A percentile compares a stretch with the other conserved stretches of the same genome.
Evolutionary conservation across 2,329 filamentous ascomycete species (phyloP).

Genomic region (Diaporthe caulivora): DNA sequence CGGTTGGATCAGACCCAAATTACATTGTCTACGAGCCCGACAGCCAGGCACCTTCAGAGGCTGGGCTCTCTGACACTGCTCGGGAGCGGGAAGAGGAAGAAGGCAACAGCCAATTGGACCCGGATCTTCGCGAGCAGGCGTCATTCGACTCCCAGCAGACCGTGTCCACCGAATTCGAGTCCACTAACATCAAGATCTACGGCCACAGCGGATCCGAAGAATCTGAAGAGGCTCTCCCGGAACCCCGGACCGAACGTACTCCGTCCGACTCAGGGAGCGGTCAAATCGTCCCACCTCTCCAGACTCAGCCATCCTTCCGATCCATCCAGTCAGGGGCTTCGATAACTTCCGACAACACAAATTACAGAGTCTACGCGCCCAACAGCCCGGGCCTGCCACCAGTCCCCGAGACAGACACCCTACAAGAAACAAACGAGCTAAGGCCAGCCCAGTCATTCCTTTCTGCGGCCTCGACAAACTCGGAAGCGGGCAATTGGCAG

Average conservation of each 20-base stretch:
- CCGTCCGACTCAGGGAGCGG: constrained; percentile 29
- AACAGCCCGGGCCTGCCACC: constrained; percentile 50
- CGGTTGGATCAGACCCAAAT: constrained; percentile 61
- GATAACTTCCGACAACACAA: constrained; percentile 60
- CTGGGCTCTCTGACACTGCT: not conserved
- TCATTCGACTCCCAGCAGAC: constrained; percentile 56
- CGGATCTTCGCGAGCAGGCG: constrained; percentile 46
- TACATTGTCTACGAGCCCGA: constrained; percentile 61
- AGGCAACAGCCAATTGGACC: constrained; percentile 25
- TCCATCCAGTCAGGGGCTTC: constrained; percentile 48
- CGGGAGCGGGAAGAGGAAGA: not conserved
- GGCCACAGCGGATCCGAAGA: constrained; percentile 52
- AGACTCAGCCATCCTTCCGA: constrained; percentile 33
- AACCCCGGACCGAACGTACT: not conserved
- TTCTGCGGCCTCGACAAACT: constrained; percentile 53
- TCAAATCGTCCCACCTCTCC: constrained; percentile 31
- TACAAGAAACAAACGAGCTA: constrained; percentile 31
- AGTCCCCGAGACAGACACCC: constrained; percentile 33
- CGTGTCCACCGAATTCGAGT: constrained; percentile 61
- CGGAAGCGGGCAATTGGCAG: constrained; percentile 62
- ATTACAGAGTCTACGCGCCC: constrained; percentile 61
- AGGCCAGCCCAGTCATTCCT: constrained; percentile 47
- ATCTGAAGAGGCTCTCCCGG: constrained; percentile 33
- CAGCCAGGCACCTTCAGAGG: constrained; percentile 27
- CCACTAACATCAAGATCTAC: constrained; percentile 68